Conservation (phyloP, 208 protist genomes). For the Leishmania major region DNA sequence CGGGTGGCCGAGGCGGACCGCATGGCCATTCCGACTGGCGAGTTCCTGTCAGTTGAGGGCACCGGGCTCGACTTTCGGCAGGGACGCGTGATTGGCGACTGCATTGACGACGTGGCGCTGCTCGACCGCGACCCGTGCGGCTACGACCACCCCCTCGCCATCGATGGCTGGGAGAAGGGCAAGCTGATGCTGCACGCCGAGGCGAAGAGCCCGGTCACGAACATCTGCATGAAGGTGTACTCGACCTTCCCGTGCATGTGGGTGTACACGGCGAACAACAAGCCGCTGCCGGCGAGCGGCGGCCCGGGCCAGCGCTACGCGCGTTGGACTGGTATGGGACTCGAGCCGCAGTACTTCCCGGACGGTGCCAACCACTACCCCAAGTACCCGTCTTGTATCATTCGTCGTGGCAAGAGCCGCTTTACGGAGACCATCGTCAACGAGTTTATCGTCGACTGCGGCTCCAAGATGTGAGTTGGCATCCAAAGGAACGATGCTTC, state of each 20-base stretch:
- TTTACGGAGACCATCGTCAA: slow-evolving; percentile 57
- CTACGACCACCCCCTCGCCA: slow-evolving; percentile 57
- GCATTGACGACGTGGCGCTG: slow-evolving; percentile 33
- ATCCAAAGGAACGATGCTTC: no score
- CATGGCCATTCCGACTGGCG: slow-evolving; percentile 43
- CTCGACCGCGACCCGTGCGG: slow-evolving; percentile 54
- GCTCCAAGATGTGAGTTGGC: slow-evolving; percentile 21
- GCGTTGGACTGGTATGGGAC: slow-evolving; percentile 40
- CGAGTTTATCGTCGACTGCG: slow-evolving; percentile 43
- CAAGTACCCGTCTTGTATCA: slow-evolving; percentile 37
- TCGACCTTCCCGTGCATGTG: slow-evolving; percentile 63
- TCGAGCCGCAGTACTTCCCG: slow-evolving; percentile 63
- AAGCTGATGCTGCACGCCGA: slow-evolving; percentile 49
- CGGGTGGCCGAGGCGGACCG: slow-evolving; percentile 39
- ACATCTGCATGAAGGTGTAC: slow-evolving; percentile 62
- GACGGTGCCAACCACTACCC: slow-evolving; percentile 44
- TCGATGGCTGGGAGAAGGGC: slow-evolving; percentile 46
- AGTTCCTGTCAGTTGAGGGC: slow-evolving; percentile 30
- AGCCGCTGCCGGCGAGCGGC: slow-evolving; percentile 42
- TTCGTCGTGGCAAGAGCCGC: slow-evolving; percentile 43
- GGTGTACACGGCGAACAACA: slow-evolving; percentile 78
- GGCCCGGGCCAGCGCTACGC: slow-evolving; percentile 49
- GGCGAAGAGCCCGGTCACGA: slow-evolving; percentile 43
- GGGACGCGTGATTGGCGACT: slow-evolving; percentile 35
- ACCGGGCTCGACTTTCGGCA: slow-evolving; percentile 49